Percentiles rank a stretch among this genome's conserved stretches.
Conservation (phyloP, 805 yeast species). For the Lipomyces yamadae region DNA sequence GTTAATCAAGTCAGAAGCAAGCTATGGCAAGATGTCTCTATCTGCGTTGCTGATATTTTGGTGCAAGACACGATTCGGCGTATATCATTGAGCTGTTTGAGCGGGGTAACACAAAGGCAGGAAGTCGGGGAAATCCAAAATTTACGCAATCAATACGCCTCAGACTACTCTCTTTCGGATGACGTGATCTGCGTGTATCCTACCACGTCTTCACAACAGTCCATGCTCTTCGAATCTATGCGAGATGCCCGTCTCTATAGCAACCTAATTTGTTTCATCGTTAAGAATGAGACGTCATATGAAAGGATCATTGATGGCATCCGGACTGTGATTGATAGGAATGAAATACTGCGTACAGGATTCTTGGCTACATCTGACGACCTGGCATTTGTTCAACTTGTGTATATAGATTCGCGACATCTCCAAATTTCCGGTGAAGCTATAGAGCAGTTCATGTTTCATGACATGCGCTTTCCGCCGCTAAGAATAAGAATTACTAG, state of each 20-base stretch:
- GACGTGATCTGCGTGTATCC: conserved; percentile 11
- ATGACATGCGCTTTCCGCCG: conserved; percentile 18
- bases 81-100: not conserved
- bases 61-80: conserved; percentile 11
- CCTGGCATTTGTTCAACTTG: conserved; percentile 18
- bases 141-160: not conserved
- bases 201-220: conserved; percentile 16
- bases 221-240: conserved; percentile 23
- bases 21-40: not conserved
- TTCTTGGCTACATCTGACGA: conserved; percentile 19
- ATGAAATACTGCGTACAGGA: conserved; percentile 36
- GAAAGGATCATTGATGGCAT: conserved; percentile 16
- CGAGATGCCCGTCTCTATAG: conserved; percentile 25
- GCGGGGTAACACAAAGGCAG: not conserved
- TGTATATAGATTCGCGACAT: conserved; percentile 20
- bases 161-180: not conserved
- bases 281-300: not conserved
- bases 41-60: conserved; percentile 21
- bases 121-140: not conserved
- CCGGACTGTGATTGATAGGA: conserved; percentile 19
- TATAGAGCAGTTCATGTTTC: not conserved
- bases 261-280: conserved; percentile 20
- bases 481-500: conserved; percentile 2
- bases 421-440: not conserved
- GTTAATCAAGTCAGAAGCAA: not conserved